Conservation (phyloP, 176 grass and related monocot genomes). For the Aegilops umbellulata region DNA sequence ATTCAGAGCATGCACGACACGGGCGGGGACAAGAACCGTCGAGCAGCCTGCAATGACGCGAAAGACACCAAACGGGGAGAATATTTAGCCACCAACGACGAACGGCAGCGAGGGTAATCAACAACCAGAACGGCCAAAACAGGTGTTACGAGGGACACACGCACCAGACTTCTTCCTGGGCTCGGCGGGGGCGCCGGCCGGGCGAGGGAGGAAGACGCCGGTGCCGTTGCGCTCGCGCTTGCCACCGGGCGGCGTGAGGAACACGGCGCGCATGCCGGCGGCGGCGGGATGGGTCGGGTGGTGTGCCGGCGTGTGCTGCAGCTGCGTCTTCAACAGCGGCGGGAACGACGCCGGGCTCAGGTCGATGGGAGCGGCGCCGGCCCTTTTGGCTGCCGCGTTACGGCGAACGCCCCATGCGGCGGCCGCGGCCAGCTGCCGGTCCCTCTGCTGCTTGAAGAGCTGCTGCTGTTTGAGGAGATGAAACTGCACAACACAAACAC, state of each 20-base stretch:
- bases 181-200: constrained; percentile 32
- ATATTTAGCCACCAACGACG: neutral
- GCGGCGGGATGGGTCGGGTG: neutral
- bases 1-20: constrained; percentile 87
- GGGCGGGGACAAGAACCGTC: constrained; percentile 78
- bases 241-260: constrained; percentile 41
- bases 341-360: constrained; percentile 52
- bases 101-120: neutral
- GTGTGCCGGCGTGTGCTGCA: constrained; percentile 9
- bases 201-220: constrained; percentile 71
- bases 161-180: constrained; percentile 67
- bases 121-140: neutral
- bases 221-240: constrained; percentile 82
- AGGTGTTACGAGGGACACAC: neutral
- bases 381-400: neutral
- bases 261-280: constrained; percentile 58
- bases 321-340: constrained; percentile 40
- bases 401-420: constrained; percentile 12
- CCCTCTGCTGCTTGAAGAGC: constrained; percentile 56
- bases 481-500: constrained; percentile 26
- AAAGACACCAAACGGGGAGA: neutral
- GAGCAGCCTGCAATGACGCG: constrained; percentile 51
- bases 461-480: constrained; percentile 79
- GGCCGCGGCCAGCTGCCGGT: constrained; percentile 42
- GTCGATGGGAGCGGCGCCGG: constrained; percentile 18